phyloP scores from a whole-genome alignment of 1,139 yeast species.

The Pichia sp. region DNA sequence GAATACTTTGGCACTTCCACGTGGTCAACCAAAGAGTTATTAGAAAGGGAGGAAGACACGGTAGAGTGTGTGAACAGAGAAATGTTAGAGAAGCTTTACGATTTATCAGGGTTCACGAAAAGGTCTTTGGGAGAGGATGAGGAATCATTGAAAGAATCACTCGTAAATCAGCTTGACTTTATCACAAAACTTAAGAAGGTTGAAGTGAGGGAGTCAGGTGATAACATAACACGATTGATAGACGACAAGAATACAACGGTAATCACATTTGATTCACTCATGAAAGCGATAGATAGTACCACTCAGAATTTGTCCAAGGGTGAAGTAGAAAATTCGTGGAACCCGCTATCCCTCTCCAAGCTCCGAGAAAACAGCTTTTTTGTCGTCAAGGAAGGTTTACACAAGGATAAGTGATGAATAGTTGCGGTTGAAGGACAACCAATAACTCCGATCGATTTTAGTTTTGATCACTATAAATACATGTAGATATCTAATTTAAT shows the following conservation, averaged over 20 bases:
- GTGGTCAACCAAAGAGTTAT: conserved; percentile 18
- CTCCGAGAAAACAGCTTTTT: conserved; percentile 29
- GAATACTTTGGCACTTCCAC: conserved; percentile 11
- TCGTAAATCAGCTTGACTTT: conserved; percentile 24
- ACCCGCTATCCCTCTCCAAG: conserved; percentile 27
- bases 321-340: conserved; percentile 33
- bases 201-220: conserved; percentile 2
- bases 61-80: conserved; percentile 15
- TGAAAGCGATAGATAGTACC: conserved; percentile 18
- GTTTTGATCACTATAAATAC: no score
- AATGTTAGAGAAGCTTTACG: conserved; percentile 18
- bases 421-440: background rate
- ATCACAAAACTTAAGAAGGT: conserved; percentile 20
- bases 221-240: conserved; percentile 14
- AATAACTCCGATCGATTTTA: background rate
- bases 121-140: conserved; percentile 12
- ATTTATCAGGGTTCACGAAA: conserved; percentile 25
- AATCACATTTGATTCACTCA: conserved; percentile 26
- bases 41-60: conserved; percentile 2
- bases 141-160: conserved; percentile 10
- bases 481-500: no score
- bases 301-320: conserved; percentile 27
- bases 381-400: conserved; percentile 33
- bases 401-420: conserved; percentile 23
- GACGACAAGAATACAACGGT: conserved; percentile 14